These are phyloP conservation scores for Phialophora chinensis DNA, from an alignment of 2,329 filamentous ascomycete genomes.

Conservation along the genomic window DNA sequence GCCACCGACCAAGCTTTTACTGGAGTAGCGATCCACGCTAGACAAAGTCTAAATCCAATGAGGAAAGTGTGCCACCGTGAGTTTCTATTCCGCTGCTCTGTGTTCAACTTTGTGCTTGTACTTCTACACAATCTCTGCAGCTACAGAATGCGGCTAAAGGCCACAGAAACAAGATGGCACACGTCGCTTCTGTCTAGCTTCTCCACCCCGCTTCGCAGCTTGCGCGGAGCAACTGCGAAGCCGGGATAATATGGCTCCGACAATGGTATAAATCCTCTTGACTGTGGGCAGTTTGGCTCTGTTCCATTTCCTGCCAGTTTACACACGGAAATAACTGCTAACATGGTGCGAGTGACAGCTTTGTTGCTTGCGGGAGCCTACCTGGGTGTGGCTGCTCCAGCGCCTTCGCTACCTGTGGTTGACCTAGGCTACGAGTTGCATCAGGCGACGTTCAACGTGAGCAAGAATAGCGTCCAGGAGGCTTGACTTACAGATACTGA, in stretches of 20 bases:
- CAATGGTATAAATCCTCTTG: background rate
- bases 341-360: slow-evolving; percentile 3
- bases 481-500: slow-evolving; percentile 20
- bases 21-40: background rate
- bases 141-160: background rate
- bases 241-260: background rate
- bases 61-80: background rate
- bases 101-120: background rate
- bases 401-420: slow-evolving; percentile 44
- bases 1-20: background rate
- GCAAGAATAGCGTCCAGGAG: background rate
- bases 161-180: background rate
- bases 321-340: background rate
- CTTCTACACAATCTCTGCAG: background rate
- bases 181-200: background rate
- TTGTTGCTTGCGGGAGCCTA: slow-evolving; percentile 10
- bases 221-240: background rate
- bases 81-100: background rate
- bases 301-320: background rate
- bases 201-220: slow-evolving; percentile 1
- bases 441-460: slow-evolving; percentile 45
- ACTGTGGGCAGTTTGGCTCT: background rate
- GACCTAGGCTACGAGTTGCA: slow-evolving; percentile 62
- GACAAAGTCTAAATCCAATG: background rate
- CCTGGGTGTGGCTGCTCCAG: slow-evolving; percentile 2